A percentile compares a stretch with the other conserved stretches of the same genome.
These are phyloP conservation scores for Leucoagaricus sp. DNA, from an alignment of 1,284 basidiomycete genomes.

Conservation along the genomic window DNA sequence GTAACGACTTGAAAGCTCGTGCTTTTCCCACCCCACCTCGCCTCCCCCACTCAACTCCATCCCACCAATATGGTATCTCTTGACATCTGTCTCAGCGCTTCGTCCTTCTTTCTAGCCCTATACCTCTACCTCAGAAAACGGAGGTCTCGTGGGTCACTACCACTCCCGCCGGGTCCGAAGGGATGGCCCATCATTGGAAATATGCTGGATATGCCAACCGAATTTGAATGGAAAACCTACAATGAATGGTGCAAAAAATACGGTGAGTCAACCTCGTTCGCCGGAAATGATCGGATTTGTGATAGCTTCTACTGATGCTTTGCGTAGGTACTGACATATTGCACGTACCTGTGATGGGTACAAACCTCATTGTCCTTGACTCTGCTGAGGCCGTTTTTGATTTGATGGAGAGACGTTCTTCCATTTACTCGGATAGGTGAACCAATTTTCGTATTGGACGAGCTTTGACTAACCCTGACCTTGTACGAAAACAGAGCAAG, in stretches of 20 bases:
- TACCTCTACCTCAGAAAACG: conserved; percentile 18
- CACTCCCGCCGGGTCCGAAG: conserved; percentile 36
- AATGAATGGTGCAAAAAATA: conserved; percentile 33
- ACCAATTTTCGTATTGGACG: background rate
- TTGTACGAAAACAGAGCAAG: conserved; percentile 25
- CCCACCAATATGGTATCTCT: conserved; percentile 13
- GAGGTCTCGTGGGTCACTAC: conserved; percentile 18
- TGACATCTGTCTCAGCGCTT: conserved; percentile 16
- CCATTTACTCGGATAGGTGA: conserved; percentile 41
- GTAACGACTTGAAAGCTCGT: too few relatives aligned
- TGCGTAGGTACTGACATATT: conserved; percentile 38
- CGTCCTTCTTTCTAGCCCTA: conserved; percentile 16
- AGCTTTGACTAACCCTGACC: background rate
- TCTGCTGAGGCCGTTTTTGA: conserved; percentile 36
- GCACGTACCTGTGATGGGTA: conserved; percentile 36
- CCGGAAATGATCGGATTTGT: too few relatives aligned
- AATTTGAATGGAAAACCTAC: conserved; percentile 36
- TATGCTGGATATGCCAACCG: conserved; percentile 32
- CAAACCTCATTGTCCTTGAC: conserved; percentile 39
- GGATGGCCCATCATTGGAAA: conserved; percentile 35
- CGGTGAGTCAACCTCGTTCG: too few relatives aligned
- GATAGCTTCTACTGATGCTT: background rate
- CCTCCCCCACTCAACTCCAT: background rate
- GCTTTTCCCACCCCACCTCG: too few relatives aligned
- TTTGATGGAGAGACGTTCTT: conserved; percentile 40